Percentiles rank a stretch among this genome's conserved stretches.
Conservation (phyloP, 305 asterid genomes). For the Fraxinus albicans region DNA sequence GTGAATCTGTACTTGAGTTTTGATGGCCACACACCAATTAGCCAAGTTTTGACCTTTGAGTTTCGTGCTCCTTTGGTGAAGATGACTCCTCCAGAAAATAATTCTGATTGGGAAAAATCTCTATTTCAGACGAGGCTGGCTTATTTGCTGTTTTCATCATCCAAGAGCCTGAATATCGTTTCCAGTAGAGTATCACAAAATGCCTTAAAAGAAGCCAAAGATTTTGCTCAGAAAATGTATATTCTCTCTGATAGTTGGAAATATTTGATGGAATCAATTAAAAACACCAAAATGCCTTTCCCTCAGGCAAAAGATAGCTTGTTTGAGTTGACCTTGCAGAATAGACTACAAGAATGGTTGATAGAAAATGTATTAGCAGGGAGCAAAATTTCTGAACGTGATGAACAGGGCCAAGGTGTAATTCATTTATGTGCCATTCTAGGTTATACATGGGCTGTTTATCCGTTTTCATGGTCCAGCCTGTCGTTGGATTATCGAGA, state of each 20-base stretch:
- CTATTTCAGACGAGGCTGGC: slow-evolving; percentile 78
- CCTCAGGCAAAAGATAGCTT: slow-evolving; percentile 71
- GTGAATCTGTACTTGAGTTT: slow-evolving; percentile 68
- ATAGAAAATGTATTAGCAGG: slow-evolving; percentile 71
- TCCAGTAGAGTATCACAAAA: slow-evolving; percentile 51
- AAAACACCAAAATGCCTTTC: slow-evolving; percentile 48
- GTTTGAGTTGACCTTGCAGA: slow-evolving; percentile 73
- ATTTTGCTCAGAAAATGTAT: slow-evolving; percentile 55
- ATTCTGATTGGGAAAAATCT: slow-evolving; percentile 63
- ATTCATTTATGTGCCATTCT: slow-evolving; percentile 94
- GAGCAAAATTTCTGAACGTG: slow-evolving; percentile 63
- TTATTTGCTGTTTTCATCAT: slow-evolving; percentile 75
- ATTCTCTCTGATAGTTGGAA: slow-evolving; percentile 54
- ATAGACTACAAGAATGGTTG: slow-evolving; percentile 78
- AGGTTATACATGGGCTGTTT: slow-evolving; percentile 85
- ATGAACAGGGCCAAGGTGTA: slow-evolving; percentile 88
- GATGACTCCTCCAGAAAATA: slow-evolving; percentile 36
- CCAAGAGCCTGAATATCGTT: slow-evolving; percentile 52
- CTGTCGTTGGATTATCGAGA: slow-evolving; percentile 91
- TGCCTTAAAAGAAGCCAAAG: slow-evolving; percentile 70
- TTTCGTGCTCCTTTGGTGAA: slow-evolving; percentile 60
- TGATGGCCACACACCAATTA: slow-evolving; percentile 77
- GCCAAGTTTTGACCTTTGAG: slow-evolving; percentile 73
- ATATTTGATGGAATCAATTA: slow-evolving; percentile 48
- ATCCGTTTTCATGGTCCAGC: slow-evolving; percentile 83